Evolutionary conservation across 345 rosid species (phyloP), one percentile per base, ranked within the genome.

Genomic region (Eucalyptus curtisii): DNA sequence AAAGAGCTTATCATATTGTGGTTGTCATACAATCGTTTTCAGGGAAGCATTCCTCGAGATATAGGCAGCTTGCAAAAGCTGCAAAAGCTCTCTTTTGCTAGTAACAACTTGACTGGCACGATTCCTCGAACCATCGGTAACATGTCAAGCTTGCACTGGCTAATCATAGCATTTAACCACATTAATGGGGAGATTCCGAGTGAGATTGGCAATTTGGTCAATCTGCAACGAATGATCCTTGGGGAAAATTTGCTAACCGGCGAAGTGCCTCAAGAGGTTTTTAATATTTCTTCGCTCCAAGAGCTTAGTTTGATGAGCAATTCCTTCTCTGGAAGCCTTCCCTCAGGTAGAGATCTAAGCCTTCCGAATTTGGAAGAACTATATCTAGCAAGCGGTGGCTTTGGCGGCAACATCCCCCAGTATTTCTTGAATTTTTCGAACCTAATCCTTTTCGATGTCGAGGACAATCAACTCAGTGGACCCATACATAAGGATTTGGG

Each of bases 241-340:
- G 0, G 0, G 0, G 0, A 7, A 0, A 50, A 50, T 50, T 50
- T 52, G 24, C 24, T 52, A 17, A 52, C 0, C 1, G 55, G 55
- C 0, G 0, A 52, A 52, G 9, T 52, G 55, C 24, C 55, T 52
- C 55, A 3, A 50, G 55, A 17, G 55, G 24, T 52, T 52, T 52
- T 17, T 52, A 52, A 52, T 52, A 52, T 52, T 7, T 52, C 55
- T 17, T 17, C 22, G 1, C 55, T 52, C 55, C 22, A 1, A 0
- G 0, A 0, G 2, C 22, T 50, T 3, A 0, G 0, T 17, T 17
- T 50, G 22, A 0, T 0, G 2, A 0, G 1, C 0, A 50, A 52
- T 52, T 52, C 2, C 55, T 4, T 50, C 22, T 50, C 9, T 0
- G 9, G 22, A 50, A 50, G 55, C 22, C 55, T 50, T 50, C 55